A percentile compares a stretch with the other conserved stretches of the same genome.
phyloP scores from a whole-genome alignment of 805 yeast genomes.

The Candida adriatica region DNA sequence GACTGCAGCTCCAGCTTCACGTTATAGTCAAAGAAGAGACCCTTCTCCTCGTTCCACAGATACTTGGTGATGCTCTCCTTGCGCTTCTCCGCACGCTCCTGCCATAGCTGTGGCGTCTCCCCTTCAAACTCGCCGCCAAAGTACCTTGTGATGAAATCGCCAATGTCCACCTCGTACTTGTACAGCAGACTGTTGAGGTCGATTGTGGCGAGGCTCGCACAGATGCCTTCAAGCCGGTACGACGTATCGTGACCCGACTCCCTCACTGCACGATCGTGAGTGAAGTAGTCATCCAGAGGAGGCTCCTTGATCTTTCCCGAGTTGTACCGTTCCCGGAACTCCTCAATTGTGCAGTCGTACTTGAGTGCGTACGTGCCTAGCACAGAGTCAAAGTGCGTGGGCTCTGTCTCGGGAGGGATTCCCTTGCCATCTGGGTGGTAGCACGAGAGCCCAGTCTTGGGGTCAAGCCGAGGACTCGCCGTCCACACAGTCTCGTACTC shows the following conservation, averaged over 20 bases:
- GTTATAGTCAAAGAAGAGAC: constrained; percentile 81
- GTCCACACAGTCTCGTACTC: constrained; percentile 85
- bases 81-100: constrained; percentile 46
- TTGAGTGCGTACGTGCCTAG: constrained; percentile 64
- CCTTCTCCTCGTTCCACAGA: constrained; percentile 76
- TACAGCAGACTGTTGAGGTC: constrained; percentile 81
- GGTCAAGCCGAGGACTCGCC: constrained; percentile 64
- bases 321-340: constrained; percentile 67
- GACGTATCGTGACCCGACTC: constrained; percentile 97
- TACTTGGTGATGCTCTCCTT: constrained; percentile 53
- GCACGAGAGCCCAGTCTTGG: constrained; percentile 71
- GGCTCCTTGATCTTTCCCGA: constrained; percentile 62
- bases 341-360: constrained; percentile 47
- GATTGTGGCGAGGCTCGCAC: constrained; percentile 85
- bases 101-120: constrained; percentile 57
- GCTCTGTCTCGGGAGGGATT: constrained; percentile 95
- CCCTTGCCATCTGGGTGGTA: constrained; percentile 89
- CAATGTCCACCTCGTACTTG: constrained; percentile 87
- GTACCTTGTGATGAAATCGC: constrained; percentile 46
- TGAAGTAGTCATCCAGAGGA: constrained; percentile 76
- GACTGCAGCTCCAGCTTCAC: constrained; percentile 48
- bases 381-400: constrained; percentile 74
- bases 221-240: constrained; percentile 81
- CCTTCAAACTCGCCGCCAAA: constrained; percentile 44
- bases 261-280: constrained; percentile 91